Base-by-base conservation (phyloP, 768 basidiomycete species). In the Cystobasidiopsis lactophilus region DNA sequence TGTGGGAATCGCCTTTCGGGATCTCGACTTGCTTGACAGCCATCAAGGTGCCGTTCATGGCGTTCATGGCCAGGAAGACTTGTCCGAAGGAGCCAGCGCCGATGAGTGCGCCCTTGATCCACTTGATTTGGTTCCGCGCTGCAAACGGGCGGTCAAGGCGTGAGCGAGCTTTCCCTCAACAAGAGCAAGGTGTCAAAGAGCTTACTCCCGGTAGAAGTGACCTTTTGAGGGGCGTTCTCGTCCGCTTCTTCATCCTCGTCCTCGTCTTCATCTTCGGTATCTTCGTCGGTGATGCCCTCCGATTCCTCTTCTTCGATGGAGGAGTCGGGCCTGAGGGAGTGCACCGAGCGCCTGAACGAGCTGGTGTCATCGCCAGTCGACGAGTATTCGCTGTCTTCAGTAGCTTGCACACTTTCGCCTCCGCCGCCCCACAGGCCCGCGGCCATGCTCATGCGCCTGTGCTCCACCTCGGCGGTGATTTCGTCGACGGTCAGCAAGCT, bases 11-110 rank as follows among this genome's bases (percentile, higher is more conserved):
- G 44, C 85, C 86, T 16, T 81, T 78, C 3, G 88, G 89, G 9
- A 64, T 57, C 66, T 96, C 93, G 45, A 98, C 93, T 68, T 96
- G 93, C 68, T 98, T 98, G 58, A 98, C 93, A 19, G 93, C 93
- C 64, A 96, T 91, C 84, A 96, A 89, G 66, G 91, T 86, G 53
- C 89, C 89, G 1, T 85, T 93, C 4, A 83, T 82, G 23, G 85
- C 85, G 66, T 98, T 96, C 59, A 98, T 72, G 21, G 85, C 93
- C 50, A 96, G 77, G 64, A 51, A 62, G 37, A 64, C 61, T 38
- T 57, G 56, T 16, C 93, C 93, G 63, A 91, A 98, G 18, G 89
- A 89, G 26, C 93, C 93, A 62, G 82, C 82, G 30, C 93, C 93
- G 57, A 98, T 95, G 26, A 98, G 73, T 64, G 93, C 86, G 46